Evolutionary conservation across 1,284 basidiomycete genomes (phyloP), one percentile per base, ranked within the genome.

Genomic region (Ustilago trichophora): DNA sequence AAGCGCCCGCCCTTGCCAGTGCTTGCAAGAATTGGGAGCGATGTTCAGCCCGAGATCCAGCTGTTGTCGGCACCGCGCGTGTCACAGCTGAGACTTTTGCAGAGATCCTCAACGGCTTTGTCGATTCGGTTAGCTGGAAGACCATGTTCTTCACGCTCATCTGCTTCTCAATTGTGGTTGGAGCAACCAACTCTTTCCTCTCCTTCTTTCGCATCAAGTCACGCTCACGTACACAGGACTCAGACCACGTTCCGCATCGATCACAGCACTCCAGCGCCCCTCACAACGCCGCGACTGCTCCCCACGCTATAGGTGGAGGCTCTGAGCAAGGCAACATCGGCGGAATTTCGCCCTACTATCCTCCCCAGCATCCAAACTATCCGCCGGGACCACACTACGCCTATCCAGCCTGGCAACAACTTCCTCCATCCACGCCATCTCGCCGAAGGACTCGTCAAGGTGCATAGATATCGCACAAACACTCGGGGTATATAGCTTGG

Each of bases 81-180:
- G 90, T 98, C 71, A 89, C 91, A 38, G 93, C 95, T 48, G 93
- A 98, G 84, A 89, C 95, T 42, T 90, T 98, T 81, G 95, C 92
- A 42, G 94, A 96, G 75, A 91, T 97, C 32, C 88, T 97, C 73
- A 96, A 98, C 82, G 89, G 91, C 8, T 98, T 98, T 80, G 91
- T 98, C 25, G 95, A 98, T 80, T 90, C 91, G 36, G 94, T 98
- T 80, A 93, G 90, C 82, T 97, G 93, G 92, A 96, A 95, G 84
- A 94, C 92, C 15, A 85, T 98, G 84, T 92, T 78, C 11, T 80
- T 80, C 37, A 68, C 75, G 16, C 63, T 80, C 15, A 47, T 78
- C 13, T 69, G 66, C 24, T 62, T 80, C 5, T 73, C 72, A 10
- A 80, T 80, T 35, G 51, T 78, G 1, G 73, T 80, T 6, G 73